A percentile compares a stretch with the other conserved stretches of the same genome.
These are phyloP conservation scores for Bonia amplexicaulis DNA, from an alignment of 176 grass and related monocot species.

Conservation along the genomic window DNA sequence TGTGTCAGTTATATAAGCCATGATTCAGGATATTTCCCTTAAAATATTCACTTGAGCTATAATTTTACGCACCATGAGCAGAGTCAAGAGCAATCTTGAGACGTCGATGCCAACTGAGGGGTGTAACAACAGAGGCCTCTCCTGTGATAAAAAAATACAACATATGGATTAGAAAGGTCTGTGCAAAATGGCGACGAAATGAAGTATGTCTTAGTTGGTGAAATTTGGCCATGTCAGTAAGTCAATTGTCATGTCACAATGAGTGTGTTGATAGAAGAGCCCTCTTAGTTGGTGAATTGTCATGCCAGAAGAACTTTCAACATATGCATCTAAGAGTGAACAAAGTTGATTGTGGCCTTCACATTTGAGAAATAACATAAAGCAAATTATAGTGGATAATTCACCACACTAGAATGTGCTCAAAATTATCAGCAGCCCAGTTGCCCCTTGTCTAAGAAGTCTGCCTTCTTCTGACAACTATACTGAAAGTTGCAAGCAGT, in stretches of 20 bases:
- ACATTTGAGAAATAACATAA: not conserved
- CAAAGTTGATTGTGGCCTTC: not conserved
- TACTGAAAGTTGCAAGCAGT: not conserved
- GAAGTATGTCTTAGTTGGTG: not conserved
- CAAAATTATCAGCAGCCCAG: not conserved
- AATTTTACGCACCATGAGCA: conserved; percentile 13
- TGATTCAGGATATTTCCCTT: no score
- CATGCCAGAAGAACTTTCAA: no score
- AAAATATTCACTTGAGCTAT: no score
- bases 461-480: not conserved
- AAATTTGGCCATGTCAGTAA: not conserved
- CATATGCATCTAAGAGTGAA: no score
- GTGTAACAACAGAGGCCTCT: not conserved
- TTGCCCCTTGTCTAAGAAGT: not conserved
- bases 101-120: conserved; percentile 46
- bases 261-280: no score
- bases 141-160: conserved; percentile 11
- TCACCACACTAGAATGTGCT: not conserved
- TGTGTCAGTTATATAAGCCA: conserved; percentile 5
- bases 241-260: not conserved
- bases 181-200: not conserved
- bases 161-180: not conserved
- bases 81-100: conserved; percentile 52
- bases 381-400: not conserved
- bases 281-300: no score